Evolutionary conservation across 2,329 filamentous ascomycete genomes (phyloP), one percentile per base, ranked within the genome.

Genomic region (Tolypocladium amazonense): DNA sequence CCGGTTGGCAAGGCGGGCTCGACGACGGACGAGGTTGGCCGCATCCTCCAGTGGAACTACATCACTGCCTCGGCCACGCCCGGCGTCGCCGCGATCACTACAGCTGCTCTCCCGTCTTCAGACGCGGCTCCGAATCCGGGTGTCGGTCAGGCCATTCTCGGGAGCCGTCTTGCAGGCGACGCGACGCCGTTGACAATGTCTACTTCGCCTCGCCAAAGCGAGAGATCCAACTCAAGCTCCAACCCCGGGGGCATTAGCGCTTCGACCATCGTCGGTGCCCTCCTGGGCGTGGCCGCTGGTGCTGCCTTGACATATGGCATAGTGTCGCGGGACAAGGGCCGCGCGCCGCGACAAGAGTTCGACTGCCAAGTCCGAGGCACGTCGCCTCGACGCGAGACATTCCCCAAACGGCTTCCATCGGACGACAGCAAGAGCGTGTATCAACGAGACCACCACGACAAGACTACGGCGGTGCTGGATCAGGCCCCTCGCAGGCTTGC

Each of bases 251-350:
- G 38, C 18, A 43, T 83, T 45, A 80, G 78, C 56, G 79, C 84
- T 47, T 86, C 86, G 65, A 83, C 84, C 25, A 79, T 92, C 50
- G 80, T 94, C 54, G 89, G 90, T 9, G 88, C 89, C 9, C 77
- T 95, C 14, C 79, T 96, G 56, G 90, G 90, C 52, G 89, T 88
- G 38, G 90, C 89, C 20, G 89, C 89, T 23, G 88, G 76, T 18
- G 78, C 77, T 30, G 77, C 77, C n/a, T 62, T 83, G 27, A 79
- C 89, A 12, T 96, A 94, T 73, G 86, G 85, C 27, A 86, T 91
- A 76, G 80, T 85, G 63, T 68, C 62, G 23, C 66, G 63, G 37
- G 66, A 69, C n/a, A 85, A 82, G 64, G 79, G 71, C 53, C 75
- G 70, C 37, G 69, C 72, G 60, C 71, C 73, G 8, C 73, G 69